Conservation (phyloP, 305 asterid species). For the Fraxinus ornus region DNA sequence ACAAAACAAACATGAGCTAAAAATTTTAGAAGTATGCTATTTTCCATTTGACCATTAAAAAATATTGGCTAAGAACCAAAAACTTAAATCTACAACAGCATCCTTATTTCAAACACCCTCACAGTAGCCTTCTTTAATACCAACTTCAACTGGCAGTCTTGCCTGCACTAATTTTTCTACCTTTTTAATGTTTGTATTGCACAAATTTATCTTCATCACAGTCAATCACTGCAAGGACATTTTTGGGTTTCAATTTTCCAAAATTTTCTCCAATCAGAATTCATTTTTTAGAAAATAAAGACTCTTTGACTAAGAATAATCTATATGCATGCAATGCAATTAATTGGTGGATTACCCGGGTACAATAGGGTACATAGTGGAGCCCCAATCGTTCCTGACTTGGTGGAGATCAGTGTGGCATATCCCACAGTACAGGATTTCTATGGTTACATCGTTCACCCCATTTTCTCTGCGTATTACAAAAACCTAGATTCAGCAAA, state of each 20-base stretch:
- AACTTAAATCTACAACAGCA: not conserved
- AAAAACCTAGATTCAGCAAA: not conserved
- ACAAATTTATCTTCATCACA: not conserved
- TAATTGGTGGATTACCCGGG: conserved; percentile 56
- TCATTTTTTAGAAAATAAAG: not conserved
- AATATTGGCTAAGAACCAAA: not conserved
- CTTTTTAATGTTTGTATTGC: not conserved
- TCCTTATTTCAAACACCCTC: not conserved
- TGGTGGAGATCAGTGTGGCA: conserved; percentile 91
- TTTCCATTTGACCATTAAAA: not conserved
- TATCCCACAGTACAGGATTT: conserved; percentile 75
- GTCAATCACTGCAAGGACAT: not conserved
- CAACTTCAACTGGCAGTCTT: not conserved
- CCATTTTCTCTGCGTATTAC: conserved; percentile 63
- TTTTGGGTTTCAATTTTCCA: not conserved
- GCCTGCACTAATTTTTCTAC: not conserved
- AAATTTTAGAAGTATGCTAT: not conserved
- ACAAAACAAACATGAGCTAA: not conserved
- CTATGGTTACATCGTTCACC: conserved; percentile 61
- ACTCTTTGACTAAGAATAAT: not conserved
- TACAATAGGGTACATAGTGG: conserved; percentile 84
- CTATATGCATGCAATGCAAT: not conserved
- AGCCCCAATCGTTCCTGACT: conserved; percentile 75
- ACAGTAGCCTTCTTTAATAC: not conserved
- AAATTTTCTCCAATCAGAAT: not conserved